These are phyloP conservation scores for Auricularia auricula-judae DNA, from an alignment of 768 basidiomycete species.

Conservation along the genomic window DNA sequence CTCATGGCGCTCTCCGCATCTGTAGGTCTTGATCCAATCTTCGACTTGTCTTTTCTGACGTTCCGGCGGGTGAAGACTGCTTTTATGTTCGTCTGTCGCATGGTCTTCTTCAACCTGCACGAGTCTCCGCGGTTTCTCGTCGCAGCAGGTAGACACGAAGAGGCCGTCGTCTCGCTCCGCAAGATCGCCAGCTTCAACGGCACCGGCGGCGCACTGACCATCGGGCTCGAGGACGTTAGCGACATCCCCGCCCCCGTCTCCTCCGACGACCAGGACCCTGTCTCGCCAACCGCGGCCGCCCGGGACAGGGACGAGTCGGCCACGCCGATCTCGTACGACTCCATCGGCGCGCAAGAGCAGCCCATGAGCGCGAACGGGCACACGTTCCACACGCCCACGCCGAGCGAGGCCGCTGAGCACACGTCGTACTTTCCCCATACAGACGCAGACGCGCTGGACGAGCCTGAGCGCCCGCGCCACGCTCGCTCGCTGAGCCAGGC, in stretches of 20 bases:
- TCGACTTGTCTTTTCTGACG: background rate
- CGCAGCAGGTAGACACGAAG: slow-evolving; percentile 71
- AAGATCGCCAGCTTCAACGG: slow-evolving; percentile 85
- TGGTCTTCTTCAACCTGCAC: slow-evolving; percentile 82
- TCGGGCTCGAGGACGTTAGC: slow-evolving; percentile 62
- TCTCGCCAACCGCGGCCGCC: too few species aligned
- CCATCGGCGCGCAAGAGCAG: slow-evolving; percentile 17
- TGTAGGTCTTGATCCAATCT: slow-evolving; percentile 38
- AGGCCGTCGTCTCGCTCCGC: slow-evolving; percentile 74
- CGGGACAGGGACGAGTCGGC: background rate
- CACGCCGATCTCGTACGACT: slow-evolving; percentile 10
- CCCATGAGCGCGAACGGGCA: slow-evolving; percentile 14
- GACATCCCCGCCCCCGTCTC: slow-evolving; percentile 17
- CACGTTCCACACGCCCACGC: slow-evolving; percentile 15
- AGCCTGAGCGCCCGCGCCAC: background rate
- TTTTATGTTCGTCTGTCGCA: slow-evolving; percentile 76
- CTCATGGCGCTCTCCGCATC: slow-evolving; percentile 67
- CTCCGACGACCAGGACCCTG: background rate
- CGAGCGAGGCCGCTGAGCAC: slow-evolving; percentile 3
- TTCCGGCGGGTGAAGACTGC: slow-evolving; percentile 47
- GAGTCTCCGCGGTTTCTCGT: slow-evolving; percentile 94
- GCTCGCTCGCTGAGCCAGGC: background rate
- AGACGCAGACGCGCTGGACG: background rate
- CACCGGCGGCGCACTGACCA: slow-evolving; percentile 63
- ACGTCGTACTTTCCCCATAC: background rate